A percentile compares a stretch with the other conserved stretches of the same genome.
phyloP scores from a whole-genome alignment of 2,329 filamentous ascomycete genomes.

The Xylaria sp. region DNA sequence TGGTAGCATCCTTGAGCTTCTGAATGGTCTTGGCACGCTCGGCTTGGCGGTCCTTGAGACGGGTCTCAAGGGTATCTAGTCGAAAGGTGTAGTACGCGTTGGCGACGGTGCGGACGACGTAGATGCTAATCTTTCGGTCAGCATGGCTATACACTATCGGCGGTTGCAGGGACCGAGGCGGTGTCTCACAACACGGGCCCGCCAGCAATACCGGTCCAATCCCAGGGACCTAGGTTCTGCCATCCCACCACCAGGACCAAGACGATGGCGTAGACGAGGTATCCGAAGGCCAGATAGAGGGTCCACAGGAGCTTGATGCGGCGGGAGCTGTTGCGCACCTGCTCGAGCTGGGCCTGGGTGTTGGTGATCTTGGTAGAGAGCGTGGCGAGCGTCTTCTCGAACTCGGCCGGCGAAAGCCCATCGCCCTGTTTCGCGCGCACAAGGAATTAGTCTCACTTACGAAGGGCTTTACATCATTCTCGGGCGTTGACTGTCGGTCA shows the following conservation, averaged over 20 bases:
- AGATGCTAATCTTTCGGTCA: conserved; percentile 71
- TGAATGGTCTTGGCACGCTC: conserved; percentile 90
- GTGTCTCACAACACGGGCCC: conserved; percentile 77
- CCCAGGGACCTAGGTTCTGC: conserved; percentile 77
- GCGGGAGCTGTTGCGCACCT: conserved; percentile 75
- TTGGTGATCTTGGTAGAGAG: conserved; percentile 85
- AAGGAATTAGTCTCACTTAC: conserved; percentile 3
- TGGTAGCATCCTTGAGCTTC: conserved; percentile 93
- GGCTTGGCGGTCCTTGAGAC: conserved; percentile 78
- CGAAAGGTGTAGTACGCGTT: conserved; percentile 83
- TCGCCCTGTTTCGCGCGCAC: conserved; percentile 66
- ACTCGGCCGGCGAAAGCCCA: conserved; percentile 85
- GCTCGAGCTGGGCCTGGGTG: conserved; percentile 78
- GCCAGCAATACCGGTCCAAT: conserved; percentile 82
- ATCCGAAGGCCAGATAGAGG: conserved; percentile 89
- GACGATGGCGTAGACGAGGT: conserved; percentile 86
- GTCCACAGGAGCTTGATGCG: conserved; percentile 88
- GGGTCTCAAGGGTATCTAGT: conserved; percentile 73
- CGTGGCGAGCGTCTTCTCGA: conserved; percentile 88
- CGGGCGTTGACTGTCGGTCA: background rate
- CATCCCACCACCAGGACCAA: conserved; percentile 86
- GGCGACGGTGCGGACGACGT: conserved; percentile 73
- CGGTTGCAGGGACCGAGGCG: no score
- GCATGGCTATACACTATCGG: background rate
- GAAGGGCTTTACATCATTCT: background rate